Base-by-base conservation (phyloP, 495 filamentous ascomycete species). In the Delitschia confertaspora region DNA sequence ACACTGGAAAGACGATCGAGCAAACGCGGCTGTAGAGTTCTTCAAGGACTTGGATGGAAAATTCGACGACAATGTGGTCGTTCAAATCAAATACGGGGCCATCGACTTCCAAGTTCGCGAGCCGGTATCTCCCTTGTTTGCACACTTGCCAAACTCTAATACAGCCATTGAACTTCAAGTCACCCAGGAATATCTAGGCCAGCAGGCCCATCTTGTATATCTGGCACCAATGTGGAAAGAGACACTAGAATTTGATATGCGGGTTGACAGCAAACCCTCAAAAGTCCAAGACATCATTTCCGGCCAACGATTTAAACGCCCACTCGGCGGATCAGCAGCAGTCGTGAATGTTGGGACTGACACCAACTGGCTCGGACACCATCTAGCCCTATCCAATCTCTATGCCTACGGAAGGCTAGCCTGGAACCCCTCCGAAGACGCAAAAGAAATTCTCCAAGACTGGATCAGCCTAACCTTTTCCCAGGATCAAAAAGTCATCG, bases 101-200 rank as follows among this genome's bases (percentile, higher is more conserved):
- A 83, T 84, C 51, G 81, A 85, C 58, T 85, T 85, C 64, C 81
- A 85, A 55, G 76, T 82, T 18, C 76, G 80, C 26, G 81, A 85
- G 61, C 76, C 81, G 1, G 51, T 66, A 0, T 82, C 78, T n/a
- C 79, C 81, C 0, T 61, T 85, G 8, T 83, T 85, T 46, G 71
- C 77, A n/a, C 70, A 81, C 51, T 49, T 83, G 6, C 56, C 53
- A 31, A 60, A 77, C 19, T 83, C 80, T 0, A 69, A 61, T 38
- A 63, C 65, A 2, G 75, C 76, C 1, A 76, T 85, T 45, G 81
- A 85, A 56, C 62, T 83, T 6, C 68, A 83, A 53, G 69, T 85
- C 20, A 68, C 72, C 0, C 80, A 82, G 45, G 81, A 85, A 51
- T 85, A 85, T 52, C 66, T 83, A 1, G 81, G 81, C 13, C 81